Conservation (phyloP, 2,329 filamentous ascomycete genomes). For the Cercospora zeina region DNA sequence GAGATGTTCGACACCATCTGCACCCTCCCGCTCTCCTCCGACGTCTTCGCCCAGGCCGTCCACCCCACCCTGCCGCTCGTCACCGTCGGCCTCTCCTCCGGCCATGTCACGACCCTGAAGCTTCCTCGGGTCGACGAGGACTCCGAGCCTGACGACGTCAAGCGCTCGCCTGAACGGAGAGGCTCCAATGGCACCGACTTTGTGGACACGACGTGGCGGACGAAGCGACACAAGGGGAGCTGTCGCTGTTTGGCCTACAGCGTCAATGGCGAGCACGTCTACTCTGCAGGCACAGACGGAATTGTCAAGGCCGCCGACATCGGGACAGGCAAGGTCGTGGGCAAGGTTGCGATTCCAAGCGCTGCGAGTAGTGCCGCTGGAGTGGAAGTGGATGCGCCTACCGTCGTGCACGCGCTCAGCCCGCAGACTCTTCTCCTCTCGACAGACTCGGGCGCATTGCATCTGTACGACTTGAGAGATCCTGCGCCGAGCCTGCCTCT, state of each 20-base stretch:
- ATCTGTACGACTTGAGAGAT: constrained; percentile 78
- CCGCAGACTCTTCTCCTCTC: constrained; percentile 85
- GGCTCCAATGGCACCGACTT: constrained; percentile 66
- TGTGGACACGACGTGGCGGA: constrained; percentile 83
- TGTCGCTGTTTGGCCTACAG: constrained; percentile 80
- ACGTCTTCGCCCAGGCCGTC: constrained; percentile 84
- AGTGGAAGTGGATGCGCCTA: constrained; percentile 66
- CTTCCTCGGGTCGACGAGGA: constrained; percentile 61
- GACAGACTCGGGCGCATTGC: constrained; percentile 85
- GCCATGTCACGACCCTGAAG: constrained; percentile 81
- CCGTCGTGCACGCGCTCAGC: constrained; percentile 77
- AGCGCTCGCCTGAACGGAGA: constrained; percentile 25
- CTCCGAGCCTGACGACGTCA: constrained; percentile 37
- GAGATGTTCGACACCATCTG: constrained; percentile 88
- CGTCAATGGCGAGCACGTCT: constrained; percentile 70
- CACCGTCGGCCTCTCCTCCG: constrained; percentile 79
- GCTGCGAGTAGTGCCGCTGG: constrained; percentile 45
- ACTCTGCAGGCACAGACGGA: constrained; percentile 62
- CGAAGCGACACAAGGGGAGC: constrained; percentile 88
- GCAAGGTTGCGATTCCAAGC: constrained; percentile 76
- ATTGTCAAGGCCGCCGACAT: constrained; percentile 62
- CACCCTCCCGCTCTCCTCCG: constrained; percentile 78
- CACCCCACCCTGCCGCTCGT: constrained; percentile 83
- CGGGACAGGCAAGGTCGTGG: constrained; percentile 66
- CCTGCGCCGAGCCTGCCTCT: constrained; percentile 49